These are phyloP conservation scores for Penicillium paxilli DNA, from an alignment of 495 filamentous ascomycete genomes.

Conservation along the genomic window DNA sequence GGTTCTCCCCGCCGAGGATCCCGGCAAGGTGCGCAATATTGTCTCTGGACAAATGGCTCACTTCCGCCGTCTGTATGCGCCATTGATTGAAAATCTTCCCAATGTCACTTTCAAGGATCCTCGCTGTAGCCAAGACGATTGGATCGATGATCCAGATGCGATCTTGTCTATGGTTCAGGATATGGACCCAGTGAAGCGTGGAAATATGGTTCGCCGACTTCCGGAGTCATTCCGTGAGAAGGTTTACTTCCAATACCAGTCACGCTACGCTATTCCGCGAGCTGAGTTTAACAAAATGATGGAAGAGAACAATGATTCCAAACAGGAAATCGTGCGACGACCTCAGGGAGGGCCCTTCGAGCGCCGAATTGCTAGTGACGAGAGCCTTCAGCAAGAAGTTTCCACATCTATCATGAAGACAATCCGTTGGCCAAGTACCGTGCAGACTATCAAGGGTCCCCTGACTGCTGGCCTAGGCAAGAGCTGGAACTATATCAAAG, in stretches of 20 bases:
- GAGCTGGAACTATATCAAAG: constrained; percentile 72
- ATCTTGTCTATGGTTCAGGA: constrained; percentile 74
- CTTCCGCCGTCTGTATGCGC: constrained; percentile 86
- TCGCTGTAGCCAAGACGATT: constrained; percentile 58
- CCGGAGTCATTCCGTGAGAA: constrained; percentile 85
- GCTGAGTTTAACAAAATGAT: constrained; percentile 86
- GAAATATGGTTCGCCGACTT: constrained; percentile 93
- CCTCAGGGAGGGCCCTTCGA: constrained; percentile 84
- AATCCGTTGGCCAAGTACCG: constrained; percentile 84
- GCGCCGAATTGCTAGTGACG: constrained; percentile 72
- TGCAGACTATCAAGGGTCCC: constrained; percentile 77
- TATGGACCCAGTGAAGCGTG: constrained; percentile 84
- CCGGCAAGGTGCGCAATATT: constrained; percentile 91
- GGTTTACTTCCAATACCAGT: constrained; percentile 91
- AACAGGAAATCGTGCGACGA: constrained; percentile 64
- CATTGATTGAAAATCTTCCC: constrained; percentile 83
- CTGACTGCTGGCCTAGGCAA: constrained; percentile 71
- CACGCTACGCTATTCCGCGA: constrained; percentile 81
- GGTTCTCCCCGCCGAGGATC: constrained; percentile 82
- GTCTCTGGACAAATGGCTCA: constrained; percentile 86
- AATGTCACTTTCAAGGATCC: constrained; percentile 81
- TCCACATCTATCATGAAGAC: constrained; percentile 77
- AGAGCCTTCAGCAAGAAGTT: constrained; percentile 65
- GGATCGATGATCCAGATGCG: constrained; percentile 62
- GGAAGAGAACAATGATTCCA: constrained; percentile 63